A percentile compares a stretch with the other conserved stretches of the same genome.
These are phyloP conservation scores for Pseudoturritis turrita DNA, from an alignment of 345 rosid species.

Conservation along the genomic window DNA sequence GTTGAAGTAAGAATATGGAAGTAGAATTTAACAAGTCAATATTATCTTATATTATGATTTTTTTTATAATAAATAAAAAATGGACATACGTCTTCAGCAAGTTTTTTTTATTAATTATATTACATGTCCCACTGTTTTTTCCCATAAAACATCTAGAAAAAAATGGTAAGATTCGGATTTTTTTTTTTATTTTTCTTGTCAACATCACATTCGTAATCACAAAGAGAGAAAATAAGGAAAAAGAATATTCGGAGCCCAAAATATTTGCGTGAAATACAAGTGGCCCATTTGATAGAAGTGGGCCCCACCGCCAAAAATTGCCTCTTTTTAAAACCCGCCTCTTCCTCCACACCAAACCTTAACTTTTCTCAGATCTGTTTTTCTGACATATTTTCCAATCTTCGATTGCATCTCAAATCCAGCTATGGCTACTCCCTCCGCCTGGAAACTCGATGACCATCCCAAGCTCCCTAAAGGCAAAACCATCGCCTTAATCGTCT, in stretches of 20 bases:
- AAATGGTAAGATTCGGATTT: not conserved
- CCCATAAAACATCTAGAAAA: not conserved
- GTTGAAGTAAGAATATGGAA: not conserved
- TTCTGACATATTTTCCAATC: not conserved
- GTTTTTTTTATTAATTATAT: too few species aligned
- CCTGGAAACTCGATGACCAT: slow-evolving; percentile 76
- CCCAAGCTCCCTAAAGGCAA: slow-evolving; percentile 76
- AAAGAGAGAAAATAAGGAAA: not conserved
- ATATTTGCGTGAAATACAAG: slow-evolving; percentile 6
- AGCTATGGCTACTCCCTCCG: slow-evolving; percentile 54
- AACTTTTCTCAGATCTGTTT: slow-evolving; percentile 20
- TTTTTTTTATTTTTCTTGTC: too few species aligned
- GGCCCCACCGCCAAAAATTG: not conserved
- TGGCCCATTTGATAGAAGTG: slow-evolving; percentile 20
- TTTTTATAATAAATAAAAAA: too few species aligned
- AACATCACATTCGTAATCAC: not conserved
- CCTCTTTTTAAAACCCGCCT: slow-evolving; percentile 26
- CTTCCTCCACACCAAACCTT: slow-evolving; percentile 20
- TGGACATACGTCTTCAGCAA: not conserved
- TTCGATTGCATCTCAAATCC: slow-evolving; percentile 23
- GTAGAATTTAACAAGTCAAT: not conserved
- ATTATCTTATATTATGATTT: too few species aligned
- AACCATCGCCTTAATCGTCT: slow-evolving; percentile 66
- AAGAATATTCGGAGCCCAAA: slow-evolving; percentile 21
- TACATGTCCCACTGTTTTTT: not conserved